A percentile compares a stretch with the other conserved stretches of the same genome.
These are phyloP conservation scores for Wallacemonas rigidus DNA, from an alignment of 208 protist species.

Conservation along the genomic window DNA sequence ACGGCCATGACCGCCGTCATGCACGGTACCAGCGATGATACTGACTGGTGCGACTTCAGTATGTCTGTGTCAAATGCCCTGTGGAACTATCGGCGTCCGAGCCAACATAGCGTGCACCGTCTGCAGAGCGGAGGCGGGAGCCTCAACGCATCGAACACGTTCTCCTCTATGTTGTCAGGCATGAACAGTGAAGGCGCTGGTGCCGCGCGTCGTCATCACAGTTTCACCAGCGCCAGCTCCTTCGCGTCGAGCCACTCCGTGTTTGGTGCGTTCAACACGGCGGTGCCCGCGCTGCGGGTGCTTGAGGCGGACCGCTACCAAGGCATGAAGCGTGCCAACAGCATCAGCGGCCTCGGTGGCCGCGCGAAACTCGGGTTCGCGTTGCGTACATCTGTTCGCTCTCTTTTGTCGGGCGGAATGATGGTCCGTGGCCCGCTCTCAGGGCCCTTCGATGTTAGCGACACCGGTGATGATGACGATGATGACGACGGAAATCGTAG, in stretches of 20 bases:
- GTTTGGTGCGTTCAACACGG: neutral
- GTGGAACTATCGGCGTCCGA: slow-evolving; percentile 21
- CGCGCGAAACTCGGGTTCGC: slow-evolving; percentile 18
- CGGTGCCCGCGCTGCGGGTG: slow-evolving; percentile 3
- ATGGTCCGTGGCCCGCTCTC: neutral
- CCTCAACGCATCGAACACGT: slow-evolving; percentile 1
- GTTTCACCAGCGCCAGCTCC: slow-evolving; percentile 1
- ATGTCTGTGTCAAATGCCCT: slow-evolving; percentile 21
- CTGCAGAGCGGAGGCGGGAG: slow-evolving; percentile 5
- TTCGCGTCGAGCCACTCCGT: slow-evolving; percentile 1
- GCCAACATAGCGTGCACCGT: slow-evolving; percentile 7
- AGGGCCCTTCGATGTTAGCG: neutral
- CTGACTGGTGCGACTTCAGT: slow-evolving; percentile 31
- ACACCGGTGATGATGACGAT: neutral
- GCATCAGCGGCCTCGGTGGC: slow-evolving; percentile 28
- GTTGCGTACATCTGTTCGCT: slow-evolving; percentile 9
- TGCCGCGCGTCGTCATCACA: neutral
- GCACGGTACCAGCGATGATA: slow-evolving; percentile 6
- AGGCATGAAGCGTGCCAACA: neutral
- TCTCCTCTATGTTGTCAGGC: neutral
- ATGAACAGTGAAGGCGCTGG: neutral
- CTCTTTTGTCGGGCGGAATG: neutral
- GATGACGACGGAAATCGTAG: neutral
- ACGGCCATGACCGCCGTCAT: neutral
- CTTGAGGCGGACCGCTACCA: slow-evolving; percentile 14